Evolutionary conservation across 805 yeast species (phyloP).

Genomic region (Wickerhamomyces sydowiorum): DNA sequence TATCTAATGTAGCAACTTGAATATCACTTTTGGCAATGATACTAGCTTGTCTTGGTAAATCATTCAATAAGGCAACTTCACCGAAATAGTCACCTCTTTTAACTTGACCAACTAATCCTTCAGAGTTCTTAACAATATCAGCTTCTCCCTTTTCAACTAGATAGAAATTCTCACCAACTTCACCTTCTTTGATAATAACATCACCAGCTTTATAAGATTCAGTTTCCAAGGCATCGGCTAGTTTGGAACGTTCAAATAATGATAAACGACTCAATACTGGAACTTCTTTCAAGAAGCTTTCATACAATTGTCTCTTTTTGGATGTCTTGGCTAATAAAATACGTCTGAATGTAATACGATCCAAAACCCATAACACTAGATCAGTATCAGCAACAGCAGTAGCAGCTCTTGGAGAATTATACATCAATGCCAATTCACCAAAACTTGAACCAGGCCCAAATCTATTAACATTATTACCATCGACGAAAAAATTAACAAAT

Average conservation of each 20-base stretch:
- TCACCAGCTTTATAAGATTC: conserved; percentile 66
- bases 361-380: conserved; percentile 84
- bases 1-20: conserved; percentile 87
- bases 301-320: conserved; percentile 86
- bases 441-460: conserved; percentile 87
- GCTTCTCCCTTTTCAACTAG: conserved; percentile 80
- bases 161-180: conserved; percentile 70
- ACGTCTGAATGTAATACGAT: conserved; percentile 87
- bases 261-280: conserved; percentile 72
- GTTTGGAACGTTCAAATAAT: conserved; percentile 77
- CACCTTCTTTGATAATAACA: conserved; percentile 81
- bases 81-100: conserved; percentile 92
- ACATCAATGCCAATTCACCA: conserved; percentile 97
- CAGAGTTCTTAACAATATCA: conserved; percentile 54
- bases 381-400: conserved; percentile 74
- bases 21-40: conserved; percentile 71
- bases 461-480: conserved; percentile 57
- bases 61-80: conserved; percentile 88
- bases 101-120: conserved; percentile 55
- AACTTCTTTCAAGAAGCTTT: conserved; percentile 79
- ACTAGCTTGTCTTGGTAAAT: conserved; percentile 91
- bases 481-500: conserved; percentile 71
- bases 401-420: conserved; percentile 96
- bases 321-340: conserved; percentile 87
- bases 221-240: conserved; percentile 91